Percentiles rank a stretch among this genome's conserved stretches.
These are phyloP conservation scores for Trametes maxima DNA, from an alignment of 768 basidiomycete genomes.

Conservation along the genomic window DNA sequence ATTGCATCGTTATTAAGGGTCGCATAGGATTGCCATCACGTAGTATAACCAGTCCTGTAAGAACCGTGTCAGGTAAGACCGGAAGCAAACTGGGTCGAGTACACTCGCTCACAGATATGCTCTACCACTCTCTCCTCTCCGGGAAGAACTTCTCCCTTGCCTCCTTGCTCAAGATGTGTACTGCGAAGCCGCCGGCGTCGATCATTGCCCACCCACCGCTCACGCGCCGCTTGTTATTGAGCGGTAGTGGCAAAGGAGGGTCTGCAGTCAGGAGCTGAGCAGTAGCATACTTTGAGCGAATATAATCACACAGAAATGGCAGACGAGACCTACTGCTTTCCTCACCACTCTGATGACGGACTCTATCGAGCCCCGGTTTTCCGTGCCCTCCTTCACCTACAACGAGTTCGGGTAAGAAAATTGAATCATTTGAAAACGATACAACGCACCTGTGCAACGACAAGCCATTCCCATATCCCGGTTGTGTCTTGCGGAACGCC, in stretches of 20 bases:
- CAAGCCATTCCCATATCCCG: conserved; percentile 77
- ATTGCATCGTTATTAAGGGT: no score
- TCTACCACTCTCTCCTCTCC: conserved; percentile 26
- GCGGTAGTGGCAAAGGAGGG: conserved; percentile 62
- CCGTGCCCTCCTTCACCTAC: conserved; percentile 84
- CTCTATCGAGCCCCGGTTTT: conserved; percentile 77
- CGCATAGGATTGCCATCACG: no score
- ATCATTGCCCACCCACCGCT: conserved; percentile 84
- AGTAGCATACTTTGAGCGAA: no score
- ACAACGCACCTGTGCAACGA: conserved; percentile 66
- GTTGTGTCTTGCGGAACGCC: conserved; percentile 51
- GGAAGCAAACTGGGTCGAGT: not conserved
- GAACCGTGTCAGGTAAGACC: no score
- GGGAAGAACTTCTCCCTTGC: conserved; percentile 72
- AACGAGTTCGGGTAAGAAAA: not conserved
- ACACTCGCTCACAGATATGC: not conserved
- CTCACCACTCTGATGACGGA: conserved; percentile 69
- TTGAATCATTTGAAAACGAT: not conserved
- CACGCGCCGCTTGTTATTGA: conserved; percentile 60
- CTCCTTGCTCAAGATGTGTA: conserved; percentile 71
- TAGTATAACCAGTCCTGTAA: no score
- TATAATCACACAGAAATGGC: no score
- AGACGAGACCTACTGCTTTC: conserved; percentile 43
- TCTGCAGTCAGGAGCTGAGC: conserved; percentile 58
- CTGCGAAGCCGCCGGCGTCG: conserved; percentile 78